Evolutionary conservation across 2,329 filamentous ascomycete genomes (phyloP).

Genomic region (Xylariaceae sp.): DNA sequence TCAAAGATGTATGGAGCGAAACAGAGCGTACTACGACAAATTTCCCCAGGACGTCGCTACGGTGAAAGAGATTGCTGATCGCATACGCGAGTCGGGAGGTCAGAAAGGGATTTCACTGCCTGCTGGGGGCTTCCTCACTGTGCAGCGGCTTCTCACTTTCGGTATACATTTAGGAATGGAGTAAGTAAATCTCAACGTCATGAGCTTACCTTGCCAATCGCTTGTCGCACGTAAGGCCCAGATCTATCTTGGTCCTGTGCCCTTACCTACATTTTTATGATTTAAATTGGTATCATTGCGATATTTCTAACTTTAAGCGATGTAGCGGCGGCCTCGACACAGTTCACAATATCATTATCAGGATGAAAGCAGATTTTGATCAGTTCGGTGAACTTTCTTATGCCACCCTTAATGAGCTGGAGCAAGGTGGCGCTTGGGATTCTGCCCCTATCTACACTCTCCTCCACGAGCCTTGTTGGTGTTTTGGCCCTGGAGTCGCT

Average conservation of each 20-base stretch:
- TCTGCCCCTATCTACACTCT: conserved; percentile 78
- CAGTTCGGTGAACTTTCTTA: conserved; percentile 72
- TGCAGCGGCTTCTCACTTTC: conserved; percentile 70
- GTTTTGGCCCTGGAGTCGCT: conserved; percentile 57
- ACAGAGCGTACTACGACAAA: conserved; percentile 76
- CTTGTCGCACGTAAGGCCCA: too few species aligned
- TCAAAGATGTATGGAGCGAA: conserved; percentile 65
- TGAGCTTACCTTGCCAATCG: too few species aligned
- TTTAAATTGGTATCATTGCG: too few species aligned
- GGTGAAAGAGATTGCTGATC: conserved; percentile 62
- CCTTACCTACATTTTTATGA: too few species aligned
- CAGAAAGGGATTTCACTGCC: conserved; percentile 56
- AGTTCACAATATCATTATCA: conserved; percentile 71
- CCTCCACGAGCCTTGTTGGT: conserved; percentile 86
- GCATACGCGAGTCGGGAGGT: conserved; percentile 56
- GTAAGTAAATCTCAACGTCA: too few species aligned
- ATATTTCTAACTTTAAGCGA: too few species aligned
- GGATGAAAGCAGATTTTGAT: conserved; percentile 68
- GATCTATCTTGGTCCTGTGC: too few species aligned
- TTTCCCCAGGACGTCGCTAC: conserved; percentile 73
- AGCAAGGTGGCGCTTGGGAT: conserved; percentile 67
- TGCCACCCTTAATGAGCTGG: conserved; percentile 65
- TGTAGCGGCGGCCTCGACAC: conserved; percentile 68
- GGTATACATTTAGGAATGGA: conserved; percentile 70
- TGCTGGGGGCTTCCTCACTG: conserved; percentile 67